Percentiles rank a stretch among this genome's conserved stretches.
These are phyloP conservation scores for Apiotrichum sp. DNA, from an alignment of 1,284 basidiomycete species.

Conservation along the genomic window DNA sequence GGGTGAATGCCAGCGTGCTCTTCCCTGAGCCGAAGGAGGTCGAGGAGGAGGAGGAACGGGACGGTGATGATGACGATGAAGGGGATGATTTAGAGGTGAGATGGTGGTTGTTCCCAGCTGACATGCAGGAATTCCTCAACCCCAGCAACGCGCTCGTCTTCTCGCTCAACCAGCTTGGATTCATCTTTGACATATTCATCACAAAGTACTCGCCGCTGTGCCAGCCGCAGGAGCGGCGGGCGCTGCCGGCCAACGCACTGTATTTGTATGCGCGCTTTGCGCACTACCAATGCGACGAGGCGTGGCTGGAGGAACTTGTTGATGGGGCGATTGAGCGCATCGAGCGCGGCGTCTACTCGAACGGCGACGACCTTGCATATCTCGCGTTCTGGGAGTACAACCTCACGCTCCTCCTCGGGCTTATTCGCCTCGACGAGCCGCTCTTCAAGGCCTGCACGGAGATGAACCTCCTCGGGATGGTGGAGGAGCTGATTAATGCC, in stretches of 20 bases:
- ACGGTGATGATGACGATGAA: conserved; percentile 14
- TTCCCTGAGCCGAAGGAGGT: conserved; percentile 31
- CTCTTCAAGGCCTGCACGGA: conserved; percentile 66
- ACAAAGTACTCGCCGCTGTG: conserved; percentile 56
- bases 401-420: conserved; percentile 77
- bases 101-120: background rate
- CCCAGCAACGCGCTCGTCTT: conserved; percentile 69
- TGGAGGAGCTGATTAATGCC: conserved; percentile 78
- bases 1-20: conserved; percentile 29
- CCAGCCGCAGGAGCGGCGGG: conserved; percentile 55
- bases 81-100: background rate
- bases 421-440: conserved; percentile 74
- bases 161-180: conserved; percentile 66
- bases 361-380: conserved; percentile 74
- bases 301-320: conserved; percentile 86
- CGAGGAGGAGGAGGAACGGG: conserved; percentile 1
- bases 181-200: conserved; percentile 74
- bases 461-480: conserved; percentile 56
- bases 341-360: conserved; percentile 84
- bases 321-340: conserved; percentile 85
- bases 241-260: conserved; percentile 72
- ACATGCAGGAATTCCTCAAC: conserved; percentile 42
- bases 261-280: conserved; percentile 85
- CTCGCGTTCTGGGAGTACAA: conserved; percentile 96
- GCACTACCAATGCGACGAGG: conserved; percentile 72